These are phyloP conservation scores for Apophysomyces ossiformis DNA, from an alignment of 371 early-diverging fungal species.

Conservation along the genomic window DNA sequence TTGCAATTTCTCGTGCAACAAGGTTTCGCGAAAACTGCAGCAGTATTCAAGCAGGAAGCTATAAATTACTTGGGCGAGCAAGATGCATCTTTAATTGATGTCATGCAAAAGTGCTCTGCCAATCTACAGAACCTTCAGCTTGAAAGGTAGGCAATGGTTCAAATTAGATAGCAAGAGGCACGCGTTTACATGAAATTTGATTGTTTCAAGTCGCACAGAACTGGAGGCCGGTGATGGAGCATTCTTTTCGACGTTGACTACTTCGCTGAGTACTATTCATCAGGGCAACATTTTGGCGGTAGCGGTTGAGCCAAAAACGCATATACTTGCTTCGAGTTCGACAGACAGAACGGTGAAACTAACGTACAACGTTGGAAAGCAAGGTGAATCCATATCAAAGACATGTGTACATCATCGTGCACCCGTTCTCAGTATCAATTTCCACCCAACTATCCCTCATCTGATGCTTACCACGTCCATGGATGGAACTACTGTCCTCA, in stretches of 20 bases:
- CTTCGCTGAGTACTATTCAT: conserved; percentile 44
- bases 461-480: conserved; percentile 71
- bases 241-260: conserved; percentile 29
- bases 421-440: conserved; percentile 66
- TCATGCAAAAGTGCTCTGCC: not conserved
- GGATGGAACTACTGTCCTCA: conserved; percentile 70
- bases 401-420: conserved; percentile 62
- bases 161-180: too few species aligned
- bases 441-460: conserved; percentile 61
- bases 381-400: conserved; percentile 38
- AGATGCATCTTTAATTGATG: conserved; percentile 17
- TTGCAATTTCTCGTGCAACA: conserved; percentile 22
- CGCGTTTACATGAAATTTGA: not conserved
- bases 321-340: conserved; percentile 59
- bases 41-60: conserved; percentile 25
- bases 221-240: conserved; percentile 34
- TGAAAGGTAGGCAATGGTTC: conserved; percentile 13
- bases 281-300: conserved; percentile 57
- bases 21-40: conserved; percentile 23
- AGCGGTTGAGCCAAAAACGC: conserved; percentile 38
- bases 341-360: conserved; percentile 71
- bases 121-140: conserved; percentile 12
- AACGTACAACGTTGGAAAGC: conserved; percentile 29
- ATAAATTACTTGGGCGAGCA: conserved; percentile 20
- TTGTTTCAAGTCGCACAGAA: conserved; percentile 19